Conservation (phyloP, 2,329 filamentous ascomycete species). For the Fonsecaea multimorphosa region DNA sequence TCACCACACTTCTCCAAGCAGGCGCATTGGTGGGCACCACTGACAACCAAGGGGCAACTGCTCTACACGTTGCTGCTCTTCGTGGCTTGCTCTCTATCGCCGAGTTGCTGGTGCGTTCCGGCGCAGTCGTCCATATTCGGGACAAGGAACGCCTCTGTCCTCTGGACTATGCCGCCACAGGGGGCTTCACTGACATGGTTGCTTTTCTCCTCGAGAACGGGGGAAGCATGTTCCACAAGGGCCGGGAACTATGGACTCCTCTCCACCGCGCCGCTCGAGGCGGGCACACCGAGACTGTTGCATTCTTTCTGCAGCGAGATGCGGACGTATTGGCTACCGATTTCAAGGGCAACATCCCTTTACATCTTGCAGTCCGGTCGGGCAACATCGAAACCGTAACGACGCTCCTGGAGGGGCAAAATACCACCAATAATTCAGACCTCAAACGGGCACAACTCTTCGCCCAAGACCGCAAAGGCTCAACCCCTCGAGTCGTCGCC, state of each 20-base stretch:
- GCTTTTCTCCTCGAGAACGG: constrained; percentile 39
- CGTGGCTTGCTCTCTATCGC: constrained; percentile 33
- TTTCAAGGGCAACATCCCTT: constrained; percentile 28
- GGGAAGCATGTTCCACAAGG: constrained; percentile 40
- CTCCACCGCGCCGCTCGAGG: constrained; percentile 42
- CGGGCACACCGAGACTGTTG: constrained; percentile 42
- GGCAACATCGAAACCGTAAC: constrained; percentile 32
- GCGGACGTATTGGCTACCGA: constrained; percentile 41
- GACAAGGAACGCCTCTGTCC: constrained; percentile 33
- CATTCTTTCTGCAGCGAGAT: constrained; percentile 41
- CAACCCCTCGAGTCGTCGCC: constrained; percentile 35
- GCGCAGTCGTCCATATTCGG: constrained; percentile 32
- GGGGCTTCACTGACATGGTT: constrained; percentile 32
- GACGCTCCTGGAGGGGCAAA: constrained; percentile 33
- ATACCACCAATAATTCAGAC: constrained; percentile 23
- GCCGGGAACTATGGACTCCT: constrained; percentile 41
- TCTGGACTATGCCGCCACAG: constrained; percentile 38
- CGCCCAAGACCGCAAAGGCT: constrained; percentile 28
- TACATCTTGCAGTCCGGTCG: constrained; percentile 37
- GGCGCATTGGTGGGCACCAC: constrained; percentile 40
- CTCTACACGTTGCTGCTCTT: constrained; percentile 36
- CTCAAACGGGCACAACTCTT: constrained; percentile 29
- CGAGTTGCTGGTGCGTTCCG: constrained; percentile 29
- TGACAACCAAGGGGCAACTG: constrained; percentile 32
- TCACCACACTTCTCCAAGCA: constrained; percentile 38